A percentile compares a stretch with the other conserved stretches of the same genome.
phyloP scores from a whole-genome alignment of 495 filamentous ascomycete species.

The Jackrogersella minutella region DNA sequence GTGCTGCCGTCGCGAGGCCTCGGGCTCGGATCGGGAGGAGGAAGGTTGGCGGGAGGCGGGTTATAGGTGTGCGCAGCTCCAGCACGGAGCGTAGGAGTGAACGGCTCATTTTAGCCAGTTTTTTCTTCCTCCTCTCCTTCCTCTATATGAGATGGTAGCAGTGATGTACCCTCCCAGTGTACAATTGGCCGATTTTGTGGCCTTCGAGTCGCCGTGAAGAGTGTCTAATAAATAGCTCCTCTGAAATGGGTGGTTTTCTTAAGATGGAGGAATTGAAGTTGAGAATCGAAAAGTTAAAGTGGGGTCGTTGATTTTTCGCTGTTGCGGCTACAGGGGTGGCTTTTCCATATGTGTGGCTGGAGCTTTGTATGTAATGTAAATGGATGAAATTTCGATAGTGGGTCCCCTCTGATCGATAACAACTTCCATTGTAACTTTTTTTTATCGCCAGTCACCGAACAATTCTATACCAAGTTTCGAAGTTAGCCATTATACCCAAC shows the following conservation, averaged over 20 bases:
- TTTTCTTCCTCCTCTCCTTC: neutral
- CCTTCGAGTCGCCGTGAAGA: conserved; percentile 1
- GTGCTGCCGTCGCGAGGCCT: conserved; percentile 31
- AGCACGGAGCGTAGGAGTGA: conserved; percentile 56
- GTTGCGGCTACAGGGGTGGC: neutral
- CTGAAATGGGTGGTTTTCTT: conserved; percentile 10
- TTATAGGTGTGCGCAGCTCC: conserved; percentile 53
- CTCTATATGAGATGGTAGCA: neutral
- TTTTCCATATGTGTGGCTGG: conserved; percentile 28
- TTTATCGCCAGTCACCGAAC: conserved; percentile 22
- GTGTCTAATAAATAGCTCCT: conserved; percentile 6
- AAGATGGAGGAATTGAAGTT: conserved; percentile 9
- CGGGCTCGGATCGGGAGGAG: conserved; percentile 43
- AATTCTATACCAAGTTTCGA: neutral
- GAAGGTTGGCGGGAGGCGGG: conserved; percentile 46
- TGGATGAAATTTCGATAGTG: conserved; percentile 35
- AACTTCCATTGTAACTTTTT: conserved; percentile 31
- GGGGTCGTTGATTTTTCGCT: conserved; percentile 25
- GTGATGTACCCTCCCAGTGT: neutral
- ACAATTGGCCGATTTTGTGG: conserved; percentile 13
- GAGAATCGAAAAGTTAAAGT: conserved; percentile 39
- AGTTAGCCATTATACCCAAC: neutral
- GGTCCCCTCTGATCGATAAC: conserved; percentile 30
- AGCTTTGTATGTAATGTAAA: neutral
- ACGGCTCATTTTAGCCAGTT: conserved; percentile 49